Base-by-base conservation (phyloP, 768 basidiomycete genomes). In the Rhizopogon vinicolor region DNA sequence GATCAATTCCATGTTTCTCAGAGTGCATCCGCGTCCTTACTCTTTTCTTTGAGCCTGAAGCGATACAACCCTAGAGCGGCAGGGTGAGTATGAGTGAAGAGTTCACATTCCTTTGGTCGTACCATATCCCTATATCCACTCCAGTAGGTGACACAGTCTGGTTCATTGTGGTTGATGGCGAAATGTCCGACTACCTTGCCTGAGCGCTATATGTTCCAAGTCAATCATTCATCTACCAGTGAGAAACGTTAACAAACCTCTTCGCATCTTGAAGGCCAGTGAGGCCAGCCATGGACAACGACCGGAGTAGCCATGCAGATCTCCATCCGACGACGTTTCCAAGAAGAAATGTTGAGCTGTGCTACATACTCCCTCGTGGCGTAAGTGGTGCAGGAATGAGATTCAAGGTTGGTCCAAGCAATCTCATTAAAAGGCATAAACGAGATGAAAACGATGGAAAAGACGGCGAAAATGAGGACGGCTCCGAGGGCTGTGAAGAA, bases 351-450 rank as follows among this genome's bases (percentile, higher is more conserved):
- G 48, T 59, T 60, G 3, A 73, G 54, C 5, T 56, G 54, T 0
- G 72, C 72, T 1, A 64, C 61, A 31, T 72, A 72, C 41, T 62
- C 62, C 43, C 67, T 62, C 2, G 66, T 64, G 0, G 58, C 67
- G 50, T 67, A 71, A 0, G 65, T 62, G 25, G 53, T 63, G 54
- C 72, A 73, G 16, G 35, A 33, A 44, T 64, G 60, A 7, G 55
- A 41, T 14, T 59, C 50, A 2, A 69, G 19, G 46, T 5, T 39
- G 8, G 2, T 41, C 62, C 66, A 64, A 68, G 37, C 35, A 64
- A 22, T 7, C 3, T 51, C 42, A 14, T 52, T 31, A 33, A 53
- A 43, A 9, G 12, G 14, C 19, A n/a, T 10, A 31, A 43, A 19
- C 0, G 39, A 44, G 31, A 62, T 0, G 14, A 35, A 16, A 9